Conservation (phyloP, 2,329 filamentous ascomycete genomes). For the Zopfia rhizophila region DNA sequence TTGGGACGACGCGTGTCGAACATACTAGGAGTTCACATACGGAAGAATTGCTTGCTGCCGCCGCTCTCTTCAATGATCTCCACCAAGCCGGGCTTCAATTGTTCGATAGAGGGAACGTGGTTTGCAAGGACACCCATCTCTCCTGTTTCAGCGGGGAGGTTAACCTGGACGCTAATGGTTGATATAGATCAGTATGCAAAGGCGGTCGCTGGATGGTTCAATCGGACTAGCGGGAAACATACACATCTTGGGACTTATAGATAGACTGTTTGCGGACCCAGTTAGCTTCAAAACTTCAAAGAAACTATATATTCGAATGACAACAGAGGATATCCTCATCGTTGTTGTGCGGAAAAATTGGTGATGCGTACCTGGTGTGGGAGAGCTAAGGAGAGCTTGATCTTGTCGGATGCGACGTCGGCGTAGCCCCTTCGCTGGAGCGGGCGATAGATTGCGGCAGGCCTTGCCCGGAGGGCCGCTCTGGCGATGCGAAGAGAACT, state of each 20-base stretch:
- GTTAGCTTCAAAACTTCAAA: conserved; percentile 36
- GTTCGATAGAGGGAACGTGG: conserved; percentile 98
- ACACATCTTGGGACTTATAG: conserved; percentile 78
- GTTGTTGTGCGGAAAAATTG: conserved; percentile 9
- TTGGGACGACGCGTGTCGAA: not conserved
- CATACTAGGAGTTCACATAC: conserved; percentile 66
- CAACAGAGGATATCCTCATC: not conserved
- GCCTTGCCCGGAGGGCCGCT: conserved; percentile 82
- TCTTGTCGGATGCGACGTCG: conserved; percentile 68
- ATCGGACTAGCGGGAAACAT: conserved; percentile 56
- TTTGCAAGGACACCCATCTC: conserved; percentile 99
- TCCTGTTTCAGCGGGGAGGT: conserved; percentile 96
- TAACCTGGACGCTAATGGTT: conserved; percentile 85
- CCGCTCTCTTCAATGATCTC: conserved; percentile 95
- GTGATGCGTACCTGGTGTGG: conserved; percentile 89
- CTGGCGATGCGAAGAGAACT: conserved; percentile 94
- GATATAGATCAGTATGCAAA: conserved; percentile 42
- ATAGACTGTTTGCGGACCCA: conserved; percentile 62
- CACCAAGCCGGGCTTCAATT: conserved; percentile 95
- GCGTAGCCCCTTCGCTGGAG: conserved; percentile 89
- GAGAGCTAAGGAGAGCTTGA: conserved; percentile 97
- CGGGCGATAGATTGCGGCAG: conserved; percentile 78
- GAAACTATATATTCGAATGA: conserved; percentile 4
- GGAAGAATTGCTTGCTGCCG: conserved; percentile 95
- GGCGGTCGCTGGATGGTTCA: conserved; percentile 31